A percentile compares a stretch with the other conserved stretches of the same genome.
phyloP scores from a whole-genome alignment of 495 filamentous ascomycete species.

The Annulohypoxylon stygium region DNA sequence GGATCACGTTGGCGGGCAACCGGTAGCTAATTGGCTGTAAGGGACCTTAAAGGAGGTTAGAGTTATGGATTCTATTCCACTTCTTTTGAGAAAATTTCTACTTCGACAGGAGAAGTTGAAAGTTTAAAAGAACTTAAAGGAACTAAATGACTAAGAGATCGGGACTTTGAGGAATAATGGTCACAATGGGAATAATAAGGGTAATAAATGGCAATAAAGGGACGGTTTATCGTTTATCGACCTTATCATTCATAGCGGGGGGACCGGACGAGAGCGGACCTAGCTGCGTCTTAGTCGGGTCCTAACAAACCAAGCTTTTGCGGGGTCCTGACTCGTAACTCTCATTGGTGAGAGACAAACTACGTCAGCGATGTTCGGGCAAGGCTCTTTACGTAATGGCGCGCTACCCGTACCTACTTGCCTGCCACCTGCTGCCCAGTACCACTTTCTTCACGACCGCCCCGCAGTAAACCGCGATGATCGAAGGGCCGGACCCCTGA shows the following conservation, averaged over 20 bases:
- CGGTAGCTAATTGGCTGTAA: slow-evolving; percentile 9
- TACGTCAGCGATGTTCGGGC: slow-evolving; percentile 50
- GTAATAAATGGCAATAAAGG: slow-evolving; percentile 15
- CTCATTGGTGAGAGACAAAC: slow-evolving; percentile 42
- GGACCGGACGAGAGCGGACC: slow-evolving; percentile 1
- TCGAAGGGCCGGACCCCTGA: slow-evolving; percentile 36
- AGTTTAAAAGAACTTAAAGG: not conserved
- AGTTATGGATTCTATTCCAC: slow-evolving; percentile 16
- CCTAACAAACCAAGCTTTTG: slow-evolving; percentile 40
- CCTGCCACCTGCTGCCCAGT: not conserved
- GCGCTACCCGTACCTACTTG: not conserved
- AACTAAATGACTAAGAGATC: slow-evolving; percentile 5
- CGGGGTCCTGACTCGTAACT: slow-evolving; percentile 34
- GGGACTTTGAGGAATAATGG: slow-evolving; percentile 17
- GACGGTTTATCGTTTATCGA: slow-evolving; percentile 11
- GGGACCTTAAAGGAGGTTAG: not conserved
- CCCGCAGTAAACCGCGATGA: slow-evolving; percentile 59
- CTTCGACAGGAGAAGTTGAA: slow-evolving; percentile 17
- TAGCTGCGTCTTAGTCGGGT: not conserved
- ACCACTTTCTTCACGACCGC: slow-evolving; percentile 31
- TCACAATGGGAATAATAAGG: slow-evolving; percentile 7
- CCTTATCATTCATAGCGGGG: slow-evolving; percentile 42
- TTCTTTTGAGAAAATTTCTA: slow-evolving; percentile 15
- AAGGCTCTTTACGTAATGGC: slow-evolving; percentile 38
- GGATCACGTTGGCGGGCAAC: slow-evolving; percentile 17